Percentiles rank a stretch among this genome's conserved stretches.
Conservation (phyloP, 2,329 filamentous ascomycete genomes). For the Juglanconis oblonga region DNA sequence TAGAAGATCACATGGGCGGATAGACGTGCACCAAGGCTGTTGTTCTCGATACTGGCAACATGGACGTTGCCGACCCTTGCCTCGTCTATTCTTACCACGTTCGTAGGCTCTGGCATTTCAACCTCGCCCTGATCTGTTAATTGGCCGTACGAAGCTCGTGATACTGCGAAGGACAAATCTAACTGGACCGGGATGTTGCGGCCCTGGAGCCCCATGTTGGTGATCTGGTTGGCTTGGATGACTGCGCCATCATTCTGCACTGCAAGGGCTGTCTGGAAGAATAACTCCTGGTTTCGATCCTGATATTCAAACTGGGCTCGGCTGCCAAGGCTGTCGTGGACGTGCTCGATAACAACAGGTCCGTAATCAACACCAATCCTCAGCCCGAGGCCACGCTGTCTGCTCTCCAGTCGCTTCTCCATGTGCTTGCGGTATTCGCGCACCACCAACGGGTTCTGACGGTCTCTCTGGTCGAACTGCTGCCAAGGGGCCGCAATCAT, state of each 20-base stretch:
- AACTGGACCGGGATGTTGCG: slow-evolving; percentile 6
- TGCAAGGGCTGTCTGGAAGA: slow-evolving; percentile 5
- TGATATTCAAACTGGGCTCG: slow-evolving; percentile 10
- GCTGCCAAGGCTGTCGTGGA: slow-evolving; percentile 5
- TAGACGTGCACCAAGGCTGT: slow-evolving; percentile 1
- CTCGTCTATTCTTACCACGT: background rate
- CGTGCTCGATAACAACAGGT: slow-evolving; percentile 6
- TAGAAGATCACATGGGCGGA: background rate
- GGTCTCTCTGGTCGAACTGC: slow-evolving; percentile 19
- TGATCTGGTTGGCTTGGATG: slow-evolving; percentile 16
- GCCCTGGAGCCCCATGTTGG: background rate
- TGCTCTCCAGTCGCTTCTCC: slow-evolving; percentile 10
- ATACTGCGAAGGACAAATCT: slow-evolving; percentile 15
- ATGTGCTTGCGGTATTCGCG: slow-evolving; percentile 18
- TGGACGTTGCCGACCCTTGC: background rate
- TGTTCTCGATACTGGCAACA: slow-evolving; percentile 14
- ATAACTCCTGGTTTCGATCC: background rate
- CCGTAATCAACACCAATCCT: background rate
- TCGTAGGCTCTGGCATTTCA: slow-evolving; percentile 13
- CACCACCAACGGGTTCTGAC: slow-evolving; percentile 16
- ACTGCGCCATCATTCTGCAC: slow-evolving; percentile 9
- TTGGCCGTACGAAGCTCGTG: slow-evolving; percentile 22
- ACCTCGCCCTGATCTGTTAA: slow-evolving; percentile 22
- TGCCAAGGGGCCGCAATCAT: slow-evolving; percentile 20
- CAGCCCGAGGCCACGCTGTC: background rate